Evolutionary conservation across 2,329 filamentous ascomycete species (phyloP).

Genomic region (Fusarium kyushuense): DNA sequence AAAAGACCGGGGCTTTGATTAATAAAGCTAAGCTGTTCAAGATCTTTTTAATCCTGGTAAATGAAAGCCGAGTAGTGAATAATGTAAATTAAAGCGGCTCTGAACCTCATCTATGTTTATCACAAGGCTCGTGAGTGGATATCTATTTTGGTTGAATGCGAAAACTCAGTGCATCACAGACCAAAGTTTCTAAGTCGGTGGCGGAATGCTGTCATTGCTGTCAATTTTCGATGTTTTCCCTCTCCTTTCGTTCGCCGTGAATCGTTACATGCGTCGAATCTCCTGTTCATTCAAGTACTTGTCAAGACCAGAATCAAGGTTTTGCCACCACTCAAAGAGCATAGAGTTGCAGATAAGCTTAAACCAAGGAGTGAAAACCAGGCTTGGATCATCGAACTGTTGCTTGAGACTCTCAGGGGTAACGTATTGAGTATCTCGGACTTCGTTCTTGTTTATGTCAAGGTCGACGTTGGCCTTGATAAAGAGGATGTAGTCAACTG

Average conservation of each 20-base stretch:
- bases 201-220: constrained; percentile 4
- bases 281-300: constrained; percentile 87
- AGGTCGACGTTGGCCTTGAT: constrained; percentile 94
- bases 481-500: constrained; percentile 98
- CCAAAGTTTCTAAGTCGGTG: constrained; percentile 6
- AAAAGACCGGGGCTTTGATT: not conserved
- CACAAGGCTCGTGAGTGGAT: constrained; percentile 40
- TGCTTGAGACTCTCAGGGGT: constrained; percentile 82
- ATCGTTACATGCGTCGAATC: constrained; percentile 81
- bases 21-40: not conserved
- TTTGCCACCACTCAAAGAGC: constrained; percentile 97
- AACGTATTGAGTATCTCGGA: constrained; percentile 86
- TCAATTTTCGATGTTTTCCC: constrained; percentile 15
- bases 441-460: constrained; percentile 87
- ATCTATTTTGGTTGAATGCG: constrained; percentile 46
- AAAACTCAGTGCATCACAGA: constrained; percentile 31
- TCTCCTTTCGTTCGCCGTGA: constrained; percentile 11
- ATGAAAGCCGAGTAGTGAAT: constrained; percentile 15
- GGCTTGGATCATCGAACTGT: constrained; percentile 82
- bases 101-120: constrained; percentile 12
- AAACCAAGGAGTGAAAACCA: constrained; percentile 98
- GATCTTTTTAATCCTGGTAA: not conserved
- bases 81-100: constrained; percentile 42
- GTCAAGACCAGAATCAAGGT: constrained; percentile 83
- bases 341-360: constrained; percentile 98